phyloP scores from a whole-genome alignment of 495 filamentous ascomycete genomes.

The Tricharina praecox region DNA sequence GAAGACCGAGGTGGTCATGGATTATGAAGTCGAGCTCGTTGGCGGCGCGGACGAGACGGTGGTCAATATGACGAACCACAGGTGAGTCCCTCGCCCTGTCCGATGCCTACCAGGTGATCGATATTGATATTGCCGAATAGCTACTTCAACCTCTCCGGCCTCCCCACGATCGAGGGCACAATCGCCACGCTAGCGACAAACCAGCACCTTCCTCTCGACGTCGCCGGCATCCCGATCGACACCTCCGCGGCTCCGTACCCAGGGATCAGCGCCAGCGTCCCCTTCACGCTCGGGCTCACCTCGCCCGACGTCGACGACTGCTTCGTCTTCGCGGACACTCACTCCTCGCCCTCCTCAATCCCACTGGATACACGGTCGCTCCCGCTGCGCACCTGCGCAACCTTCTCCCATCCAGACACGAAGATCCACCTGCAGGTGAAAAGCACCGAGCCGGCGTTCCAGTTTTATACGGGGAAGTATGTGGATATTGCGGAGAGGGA shows the following conservation, averaged over 20 bases:
- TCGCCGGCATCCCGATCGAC: constrained; percentile 45
- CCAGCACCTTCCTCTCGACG: constrained; percentile 57
- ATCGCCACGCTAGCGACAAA: constrained; percentile 51
- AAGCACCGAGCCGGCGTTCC: constrained; percentile 88
- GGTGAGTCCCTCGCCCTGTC: constrained; percentile 35
- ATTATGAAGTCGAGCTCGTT: constrained; percentile 76
- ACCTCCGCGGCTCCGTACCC: constrained; percentile 38
- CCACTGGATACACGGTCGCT: constrained; percentile 58
- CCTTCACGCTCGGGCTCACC: constrained; percentile 49
- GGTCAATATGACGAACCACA: constrained; percentile 87
- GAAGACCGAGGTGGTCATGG: constrained; percentile 57
- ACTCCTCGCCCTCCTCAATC: constrained; percentile 42
- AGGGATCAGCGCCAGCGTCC: constrained; percentile 42
- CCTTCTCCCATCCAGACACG: constrained; percentile 50
- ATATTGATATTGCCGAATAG: constrained; percentile 31
- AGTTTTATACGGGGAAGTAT: constrained; percentile 82
- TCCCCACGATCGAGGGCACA: constrained; percentile 56
- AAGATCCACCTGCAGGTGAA: constrained; percentile 65
- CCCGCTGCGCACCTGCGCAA: constrained; percentile 46
- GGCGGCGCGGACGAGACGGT: constrained; percentile 52
- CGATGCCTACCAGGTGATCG: not conserved
- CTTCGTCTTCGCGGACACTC: constrained; percentile 46
- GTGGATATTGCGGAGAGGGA: constrained; percentile 52
- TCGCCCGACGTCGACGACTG: constrained; percentile 70
- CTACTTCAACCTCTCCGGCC: constrained; percentile 74